phyloP scores from a whole-genome alignment of 2,329 filamentous ascomycete genomes.

The Phoma sp. region DNA sequence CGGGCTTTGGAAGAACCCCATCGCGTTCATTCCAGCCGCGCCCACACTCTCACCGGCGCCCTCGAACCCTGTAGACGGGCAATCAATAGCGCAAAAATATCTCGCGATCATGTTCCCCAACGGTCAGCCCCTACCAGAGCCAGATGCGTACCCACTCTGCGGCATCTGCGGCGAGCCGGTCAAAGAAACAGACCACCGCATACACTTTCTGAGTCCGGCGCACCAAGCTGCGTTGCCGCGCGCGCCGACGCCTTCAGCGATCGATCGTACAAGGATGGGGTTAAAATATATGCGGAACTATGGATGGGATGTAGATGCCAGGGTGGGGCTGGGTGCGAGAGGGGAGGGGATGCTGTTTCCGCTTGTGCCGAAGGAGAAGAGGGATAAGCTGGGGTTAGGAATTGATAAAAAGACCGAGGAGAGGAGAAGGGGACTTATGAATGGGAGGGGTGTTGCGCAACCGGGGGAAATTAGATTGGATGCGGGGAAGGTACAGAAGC shows the following conservation, averaged over 20 bases:
- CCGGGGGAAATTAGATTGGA: conserved; percentile 59
- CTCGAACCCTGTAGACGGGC: conserved; percentile 53
- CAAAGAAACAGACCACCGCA: conserved; percentile 32
- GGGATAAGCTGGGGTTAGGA: conserved; percentile 78
- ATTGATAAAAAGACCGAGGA: conserved; percentile 52
- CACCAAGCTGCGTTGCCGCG: conserved; percentile 75
- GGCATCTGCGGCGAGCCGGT: conserved; percentile 49
- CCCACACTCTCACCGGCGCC: conserved; percentile 24
- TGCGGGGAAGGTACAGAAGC: conserved; percentile 72
- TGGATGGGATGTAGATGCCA: conserved; percentile 78
- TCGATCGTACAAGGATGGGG: conserved; percentile 75
- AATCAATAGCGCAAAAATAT: conserved; percentile 67
- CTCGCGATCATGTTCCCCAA: conserved; percentile 70
- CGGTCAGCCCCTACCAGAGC: conserved; percentile 29
- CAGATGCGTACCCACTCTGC: conserved; percentile 35
- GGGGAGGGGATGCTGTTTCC: conserved; percentile 77
- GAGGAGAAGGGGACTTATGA: conserved; percentile 43
- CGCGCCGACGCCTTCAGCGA: conserved; percentile 74
- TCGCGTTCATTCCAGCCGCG: conserved; percentile 66
- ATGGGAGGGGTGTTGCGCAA: conserved; percentile 40
- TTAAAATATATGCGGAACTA: conserved; percentile 70
- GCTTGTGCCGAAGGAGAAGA: conserved; percentile 75
- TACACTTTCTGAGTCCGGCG: conserved; percentile 67
- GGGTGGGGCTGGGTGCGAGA: conserved; percentile 73
- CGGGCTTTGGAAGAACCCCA: conserved; percentile 67